These are phyloP conservation scores for Aquanectria penicillioides DNA, from an alignment of 2,329 filamentous ascomycete genomes.

Conservation along the genomic window DNA sequence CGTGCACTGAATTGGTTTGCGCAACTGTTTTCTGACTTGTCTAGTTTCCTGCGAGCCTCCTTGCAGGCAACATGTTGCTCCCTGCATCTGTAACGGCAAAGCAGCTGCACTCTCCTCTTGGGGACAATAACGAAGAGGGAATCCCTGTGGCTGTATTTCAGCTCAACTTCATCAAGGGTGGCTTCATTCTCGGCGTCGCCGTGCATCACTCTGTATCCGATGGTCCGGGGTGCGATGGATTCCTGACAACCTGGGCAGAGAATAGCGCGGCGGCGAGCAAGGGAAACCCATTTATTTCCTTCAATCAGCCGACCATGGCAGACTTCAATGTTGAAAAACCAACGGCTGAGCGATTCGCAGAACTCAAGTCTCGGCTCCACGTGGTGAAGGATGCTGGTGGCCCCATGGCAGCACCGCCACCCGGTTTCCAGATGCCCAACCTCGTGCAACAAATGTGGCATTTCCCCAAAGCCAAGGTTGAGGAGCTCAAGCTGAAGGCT, in stretches of 20 bases:
- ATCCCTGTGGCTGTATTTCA: conserved; percentile 18
- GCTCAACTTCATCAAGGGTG: conserved; percentile 23
- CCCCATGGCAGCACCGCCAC: conserved; percentile 14
- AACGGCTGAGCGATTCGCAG: background rate
- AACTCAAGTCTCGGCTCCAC: background rate
- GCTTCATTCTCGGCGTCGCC: conserved; percentile 22
- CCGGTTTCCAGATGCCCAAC: conserved; percentile 23
- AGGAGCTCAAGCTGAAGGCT: conserved; percentile 17
- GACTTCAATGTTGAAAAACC: background rate
- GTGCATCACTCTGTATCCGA: conserved; percentile 24
- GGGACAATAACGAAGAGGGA: conserved; percentile 6
- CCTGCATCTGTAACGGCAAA: conserved; percentile 5
- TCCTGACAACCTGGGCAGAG: conserved; percentile 22
- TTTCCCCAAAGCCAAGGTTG: conserved; percentile 1
- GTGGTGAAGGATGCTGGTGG: conserved; percentile 19
- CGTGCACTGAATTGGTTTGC: background rate
- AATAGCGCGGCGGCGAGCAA: background rate
- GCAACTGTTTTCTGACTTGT: background rate
- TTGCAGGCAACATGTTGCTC: background rate
- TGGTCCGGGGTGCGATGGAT: conserved; percentile 24
- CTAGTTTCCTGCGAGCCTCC: conserved; percentile 4
- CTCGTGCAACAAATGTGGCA: conserved; percentile 24
- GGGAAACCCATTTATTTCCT: background rate
- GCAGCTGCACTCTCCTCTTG: conserved; percentile 5
- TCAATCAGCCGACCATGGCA: background rate